phyloP scores from a whole-genome alignment of 2,329 filamentous ascomycete species.

The Aspergillus piperis region DNA sequence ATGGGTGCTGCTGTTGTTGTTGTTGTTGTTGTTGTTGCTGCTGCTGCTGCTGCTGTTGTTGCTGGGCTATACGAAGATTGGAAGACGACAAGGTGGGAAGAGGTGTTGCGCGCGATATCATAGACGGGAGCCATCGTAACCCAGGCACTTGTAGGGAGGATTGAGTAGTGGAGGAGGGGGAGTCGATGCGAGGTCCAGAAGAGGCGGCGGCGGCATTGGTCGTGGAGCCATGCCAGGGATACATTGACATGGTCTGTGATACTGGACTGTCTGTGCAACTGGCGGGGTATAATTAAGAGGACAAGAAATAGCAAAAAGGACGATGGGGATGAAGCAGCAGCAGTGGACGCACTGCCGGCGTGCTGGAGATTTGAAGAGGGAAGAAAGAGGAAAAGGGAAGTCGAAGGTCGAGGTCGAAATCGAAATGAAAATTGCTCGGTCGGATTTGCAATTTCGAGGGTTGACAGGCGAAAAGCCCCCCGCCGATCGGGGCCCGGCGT shows the following conservation, averaged over 20 bases:
- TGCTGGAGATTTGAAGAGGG: not conserved
- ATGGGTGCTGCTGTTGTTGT: conserved; percentile 3
- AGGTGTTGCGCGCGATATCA: conserved; percentile 22
- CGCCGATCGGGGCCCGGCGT: not conserved
- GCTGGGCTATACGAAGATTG: conserved; percentile 19
- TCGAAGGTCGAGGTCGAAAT: not conserved
- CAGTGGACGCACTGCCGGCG: not conserved
- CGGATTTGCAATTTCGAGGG: conserved; percentile 21
- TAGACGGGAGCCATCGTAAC: conserved; percentile 29
- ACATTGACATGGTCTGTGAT: conserved; percentile 16
- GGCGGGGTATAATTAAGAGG: not conserved
- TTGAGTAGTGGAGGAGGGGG: conserved; percentile 15
- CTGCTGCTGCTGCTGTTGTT: conserved; percentile 4
- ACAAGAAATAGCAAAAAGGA: not conserved
- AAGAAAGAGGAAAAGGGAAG: not conserved
- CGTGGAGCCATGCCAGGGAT: conserved; percentile 21
- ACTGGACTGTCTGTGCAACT: not conserved
- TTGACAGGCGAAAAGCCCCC: not conserved
- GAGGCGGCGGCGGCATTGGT: conserved; percentile 7
- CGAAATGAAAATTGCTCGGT: conserved; percentile 17
- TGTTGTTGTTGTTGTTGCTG: conserved; percentile 8
- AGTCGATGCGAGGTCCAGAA: conserved; percentile 14
- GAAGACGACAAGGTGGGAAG: conserved; percentile 22
- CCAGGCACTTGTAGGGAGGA: conserved; percentile 26
- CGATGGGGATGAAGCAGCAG: not conserved